Evolutionary conservation across 106 monocot species (phyloP).

Genomic region (Dioscorea zingiberensis): DNA sequence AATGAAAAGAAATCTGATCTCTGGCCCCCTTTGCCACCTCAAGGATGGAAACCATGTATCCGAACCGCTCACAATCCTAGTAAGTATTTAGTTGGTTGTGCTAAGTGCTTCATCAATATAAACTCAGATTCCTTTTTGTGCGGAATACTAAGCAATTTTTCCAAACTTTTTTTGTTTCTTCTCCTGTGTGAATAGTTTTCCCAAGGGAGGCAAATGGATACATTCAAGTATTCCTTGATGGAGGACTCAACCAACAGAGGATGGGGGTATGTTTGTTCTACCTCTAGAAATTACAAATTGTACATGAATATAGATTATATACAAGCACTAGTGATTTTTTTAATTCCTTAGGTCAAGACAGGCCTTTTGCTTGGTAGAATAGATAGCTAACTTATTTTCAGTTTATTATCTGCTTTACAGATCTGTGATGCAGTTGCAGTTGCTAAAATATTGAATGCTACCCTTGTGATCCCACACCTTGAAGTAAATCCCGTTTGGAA

Average conservation of each 20-base stretch:
- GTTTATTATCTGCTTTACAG: slow-evolving; percentile 24
- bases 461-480: slow-evolving; percentile 85
- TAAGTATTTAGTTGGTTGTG: slow-evolving; percentile 21
- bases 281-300: not conserved
- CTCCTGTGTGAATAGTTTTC: slow-evolving; percentile 16
- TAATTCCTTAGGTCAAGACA: too few relatives aligned
- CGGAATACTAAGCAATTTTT: not conserved
- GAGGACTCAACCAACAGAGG: slow-evolving; percentile 92
- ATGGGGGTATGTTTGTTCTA: slow-evolving; percentile 68
- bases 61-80: slow-evolving; percentile 25
- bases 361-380: too few relatives aligned
- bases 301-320: not conserved
- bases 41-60: slow-evolving; percentile 66
- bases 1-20: slow-evolving; percentile 51
- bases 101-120: not conserved
- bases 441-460: slow-evolving; percentile 91
- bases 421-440: slow-evolving; percentile 97
- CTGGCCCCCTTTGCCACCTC: slow-evolving; percentile 64
- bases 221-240: slow-evolving; percentile 94
- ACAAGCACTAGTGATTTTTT: too few relatives aligned
- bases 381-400: not conserved
- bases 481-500: slow-evolving; percentile 95
- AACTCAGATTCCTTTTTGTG: not conserved
- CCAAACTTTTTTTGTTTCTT: not conserved
- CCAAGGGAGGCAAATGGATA: slow-evolving; percentile 59